phyloP scores from a whole-genome alignment of 495 filamentous ascomycete species.

The Hypoxylon perforatum region DNA sequence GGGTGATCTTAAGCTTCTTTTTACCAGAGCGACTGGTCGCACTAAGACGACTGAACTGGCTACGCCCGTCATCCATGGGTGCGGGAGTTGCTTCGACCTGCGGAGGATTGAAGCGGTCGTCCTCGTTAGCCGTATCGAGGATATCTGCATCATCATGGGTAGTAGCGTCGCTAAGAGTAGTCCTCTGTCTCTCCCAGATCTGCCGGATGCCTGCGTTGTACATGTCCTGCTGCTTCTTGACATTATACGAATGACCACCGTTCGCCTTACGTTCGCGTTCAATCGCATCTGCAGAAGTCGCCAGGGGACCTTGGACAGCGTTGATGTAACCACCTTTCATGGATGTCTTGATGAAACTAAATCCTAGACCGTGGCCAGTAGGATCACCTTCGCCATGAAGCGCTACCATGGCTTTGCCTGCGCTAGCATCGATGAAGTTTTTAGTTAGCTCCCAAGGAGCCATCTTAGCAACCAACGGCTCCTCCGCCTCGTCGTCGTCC shows the following conservation, averaged over 20 bases:
- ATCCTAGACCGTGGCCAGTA: slow-evolving; percentile 90
- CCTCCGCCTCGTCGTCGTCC: slow-evolving; percentile 73
- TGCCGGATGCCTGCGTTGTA: slow-evolving; percentile 89
- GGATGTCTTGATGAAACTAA: slow-evolving; percentile 94
- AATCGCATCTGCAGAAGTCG: slow-evolving; percentile 78
- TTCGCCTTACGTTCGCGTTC: slow-evolving; percentile 82
- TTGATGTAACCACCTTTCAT: slow-evolving; percentile 99
- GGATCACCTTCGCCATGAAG: slow-evolving; percentile 95
- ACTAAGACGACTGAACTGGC: slow-evolving; percentile 85
- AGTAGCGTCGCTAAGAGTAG: slow-evolving; percentile 69
- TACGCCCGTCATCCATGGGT: slow-evolving; percentile 78
- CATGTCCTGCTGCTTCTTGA: slow-evolving; percentile 85
- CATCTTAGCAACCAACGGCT: slow-evolving; percentile 71
- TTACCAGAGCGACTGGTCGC: slow-evolving; percentile 73
- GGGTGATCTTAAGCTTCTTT: slow-evolving; percentile 77
- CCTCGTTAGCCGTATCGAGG: slow-evolving; percentile 67
- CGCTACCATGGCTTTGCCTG: slow-evolving; percentile 96
- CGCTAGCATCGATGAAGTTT: slow-evolving; percentile 92
- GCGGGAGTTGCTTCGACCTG: slow-evolving; percentile 54
- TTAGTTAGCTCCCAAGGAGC: slow-evolving; percentile 95
- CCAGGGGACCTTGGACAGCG: slow-evolving; percentile 84
- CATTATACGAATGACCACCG: slow-evolving; percentile 96
- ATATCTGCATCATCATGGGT: slow-evolving; percentile 74
- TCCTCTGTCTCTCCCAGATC: slow-evolving; percentile 90
- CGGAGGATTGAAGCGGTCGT: slow-evolving; percentile 64